Percentiles rank a stretch among this genome's conserved stretches.
Evolutionary conservation across 768 basidiomycete genomes (phyloP).

Genomic region (Collybia sordida): DNA sequence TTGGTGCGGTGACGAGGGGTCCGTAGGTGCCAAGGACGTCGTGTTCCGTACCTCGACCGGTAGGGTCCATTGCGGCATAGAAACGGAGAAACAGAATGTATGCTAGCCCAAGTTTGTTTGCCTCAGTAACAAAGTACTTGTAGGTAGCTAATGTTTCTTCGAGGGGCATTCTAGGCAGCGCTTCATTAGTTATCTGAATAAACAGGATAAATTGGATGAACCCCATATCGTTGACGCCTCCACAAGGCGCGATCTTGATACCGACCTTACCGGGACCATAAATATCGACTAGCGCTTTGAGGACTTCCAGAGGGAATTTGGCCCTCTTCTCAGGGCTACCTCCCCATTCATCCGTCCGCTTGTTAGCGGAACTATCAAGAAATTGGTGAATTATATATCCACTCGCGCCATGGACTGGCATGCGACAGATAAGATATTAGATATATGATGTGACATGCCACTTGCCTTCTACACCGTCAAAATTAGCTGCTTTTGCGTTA

Average conservation of each 20-base stretch:
- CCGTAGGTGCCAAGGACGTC: neutral
- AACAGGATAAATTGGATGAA: neutral
- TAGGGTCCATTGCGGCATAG: neutral
- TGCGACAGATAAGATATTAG: neutral
- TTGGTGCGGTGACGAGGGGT: neutral
- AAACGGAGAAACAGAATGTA: neutral
- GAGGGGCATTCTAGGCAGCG: neutral
- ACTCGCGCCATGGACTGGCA: conserved; percentile 32
- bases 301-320: conserved; percentile 7
- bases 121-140: neutral
- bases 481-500: conserved; percentile 47
- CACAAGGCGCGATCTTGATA: conserved; percentile 15
- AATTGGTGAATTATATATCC: no score
- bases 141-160: neutral
- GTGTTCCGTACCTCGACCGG: neutral
- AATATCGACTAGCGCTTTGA: conserved; percentile 8
- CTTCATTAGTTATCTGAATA: neutral
- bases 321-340: conserved; percentile 32
- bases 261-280: conserved; percentile 13
- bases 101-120: neutral
- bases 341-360: conserved; percentile 55
- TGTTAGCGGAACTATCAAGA: conserved; percentile 36
- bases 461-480: conserved; percentile 51
- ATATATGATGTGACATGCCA: neutral
- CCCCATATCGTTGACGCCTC: conserved; percentile 19